Conservation (phyloP, 2,329 filamentous ascomycete genomes). For the Paecilomyces fulvus region DNA sequence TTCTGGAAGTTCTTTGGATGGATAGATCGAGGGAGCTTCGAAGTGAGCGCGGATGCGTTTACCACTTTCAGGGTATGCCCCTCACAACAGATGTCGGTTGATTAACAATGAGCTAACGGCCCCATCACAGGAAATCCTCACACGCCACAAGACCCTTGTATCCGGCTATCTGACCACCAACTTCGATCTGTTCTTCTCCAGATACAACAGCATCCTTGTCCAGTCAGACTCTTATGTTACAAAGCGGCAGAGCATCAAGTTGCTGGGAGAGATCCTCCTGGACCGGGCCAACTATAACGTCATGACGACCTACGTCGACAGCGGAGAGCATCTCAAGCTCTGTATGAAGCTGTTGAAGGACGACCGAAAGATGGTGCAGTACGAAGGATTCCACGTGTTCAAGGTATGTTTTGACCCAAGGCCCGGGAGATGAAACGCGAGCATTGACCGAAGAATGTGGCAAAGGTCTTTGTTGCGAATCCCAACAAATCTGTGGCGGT, state of each 20-base stretch:
- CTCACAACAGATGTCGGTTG: neutral
- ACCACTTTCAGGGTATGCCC: slow-evolving; percentile 76
- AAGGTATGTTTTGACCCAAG: slow-evolving; percentile 48
- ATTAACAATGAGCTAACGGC: slow-evolving; percentile 4
- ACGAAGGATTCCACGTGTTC: slow-evolving; percentile 98
- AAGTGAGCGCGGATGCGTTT: slow-evolving; percentile 94
- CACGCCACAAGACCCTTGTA: slow-evolving; percentile 85
- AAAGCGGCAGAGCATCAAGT: slow-evolving; percentile 94
- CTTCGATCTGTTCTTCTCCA: slow-evolving; percentile 86
- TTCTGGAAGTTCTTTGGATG: slow-evolving; percentile 98
- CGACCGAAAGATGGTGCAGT: slow-evolving; percentile 97
- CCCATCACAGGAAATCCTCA: slow-evolving; percentile 69
- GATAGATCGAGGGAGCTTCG: slow-evolving; percentile 94
- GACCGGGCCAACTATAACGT: slow-evolving; percentile 95
- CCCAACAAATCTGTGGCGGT: slow-evolving; percentile 96
- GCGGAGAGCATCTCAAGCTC: slow-evolving; percentile 91
- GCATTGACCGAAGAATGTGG: slow-evolving; percentile 12
- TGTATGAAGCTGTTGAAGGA: slow-evolving; percentile 96
- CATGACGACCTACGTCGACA: slow-evolving; percentile 95
- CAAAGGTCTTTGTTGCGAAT: slow-evolving; percentile 87
- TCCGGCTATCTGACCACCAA: slow-evolving; percentile 81
- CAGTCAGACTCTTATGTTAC: slow-evolving; percentile 96
- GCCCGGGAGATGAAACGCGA: neutral
- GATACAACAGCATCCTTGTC: slow-evolving; percentile 79
- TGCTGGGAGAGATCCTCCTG: slow-evolving; percentile 87